Evolutionary conservation across 1,284 basidiomycete genomes (phyloP), one percentile per base, ranked within the genome.

Genomic region (Amylostereum areolatum): DNA sequence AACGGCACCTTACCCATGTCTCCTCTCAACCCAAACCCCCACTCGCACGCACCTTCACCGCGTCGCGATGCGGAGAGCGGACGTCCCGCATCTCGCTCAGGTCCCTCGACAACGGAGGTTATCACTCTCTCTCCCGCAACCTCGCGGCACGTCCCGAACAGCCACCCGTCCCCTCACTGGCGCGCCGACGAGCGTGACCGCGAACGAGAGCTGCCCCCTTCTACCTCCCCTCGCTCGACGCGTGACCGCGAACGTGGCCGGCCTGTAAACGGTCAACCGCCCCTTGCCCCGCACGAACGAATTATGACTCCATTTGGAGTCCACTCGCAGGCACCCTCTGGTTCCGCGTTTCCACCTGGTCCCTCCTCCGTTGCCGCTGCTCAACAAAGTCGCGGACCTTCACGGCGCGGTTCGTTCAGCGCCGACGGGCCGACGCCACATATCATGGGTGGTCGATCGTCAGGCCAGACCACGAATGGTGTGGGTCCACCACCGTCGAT

Each of bases 281-380:
- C 71, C 62, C 31, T 63, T 66, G 58, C 70, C 66, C 59, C 59
- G 31, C 63, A 63, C 35, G 67, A 69, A 24, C 63, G 65, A 33
- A 39, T 62, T 43, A 60, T 64, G 42, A 74, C 72, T 29, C 74
- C 78, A 4, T 80, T 80, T 55, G 71, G 71, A 6, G 73, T 79
- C 67, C n/a, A 66, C 69, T n/a, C 71, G 76, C 2, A 66, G 72
- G 33, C 71, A 74, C 57, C 59, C 57, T 48, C 55, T n/a, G 51
- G 50, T 29, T 57, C 54, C 44, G 51, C 59, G 7, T 55, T 59
- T 6, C 62, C 63, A 5, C 55, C 63, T 27, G 59, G 24, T 54
- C 54, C 63, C 61, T 24, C 58, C 1, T 61, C 60, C 6, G 53
- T 54, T 6, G 56, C 56, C n/a, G n/a, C n/a, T n/a, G n/a, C n/a